Conservation (phyloP, 1,139 yeast species). For the Nakaseomyces glabratus region DNA sequence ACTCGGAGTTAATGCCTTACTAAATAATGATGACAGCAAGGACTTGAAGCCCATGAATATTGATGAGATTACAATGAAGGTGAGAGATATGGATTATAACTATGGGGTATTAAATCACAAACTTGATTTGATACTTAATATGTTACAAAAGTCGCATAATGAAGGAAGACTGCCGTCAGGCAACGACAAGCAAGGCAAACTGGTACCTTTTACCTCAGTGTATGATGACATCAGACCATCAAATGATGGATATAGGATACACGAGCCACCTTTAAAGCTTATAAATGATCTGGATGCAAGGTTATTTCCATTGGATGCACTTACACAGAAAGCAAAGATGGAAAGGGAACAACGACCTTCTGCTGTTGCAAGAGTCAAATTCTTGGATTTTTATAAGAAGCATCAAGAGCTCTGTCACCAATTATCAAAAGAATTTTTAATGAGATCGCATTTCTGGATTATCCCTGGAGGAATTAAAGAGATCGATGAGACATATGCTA, state of each 20-base stretch:
- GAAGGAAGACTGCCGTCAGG: background rate
- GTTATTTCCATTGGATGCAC: constrained; percentile 30
- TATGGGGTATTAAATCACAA: constrained; percentile 6
- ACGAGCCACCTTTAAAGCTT: constrained; percentile 35
- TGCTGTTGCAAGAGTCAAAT: constrained; percentile 31
- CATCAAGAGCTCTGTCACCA: constrained; percentile 35
- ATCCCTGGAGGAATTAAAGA: constrained; percentile 45
- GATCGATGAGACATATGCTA: constrained; percentile 36
- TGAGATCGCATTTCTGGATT: constrained; percentile 45
- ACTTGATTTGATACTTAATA: constrained; percentile 4
- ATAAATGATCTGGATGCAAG: constrained; percentile 37
- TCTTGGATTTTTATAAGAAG: constrained; percentile 36
- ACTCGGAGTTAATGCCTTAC: constrained; percentile 2
- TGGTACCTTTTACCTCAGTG: constrained; percentile 1
- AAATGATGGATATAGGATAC: constrained; percentile 20
- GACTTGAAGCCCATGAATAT: background rate
- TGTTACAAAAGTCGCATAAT: background rate
- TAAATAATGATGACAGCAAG: background rate
- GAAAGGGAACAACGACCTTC: constrained; percentile 32
- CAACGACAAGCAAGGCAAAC: background rate
- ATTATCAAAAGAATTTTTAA: constrained; percentile 37
- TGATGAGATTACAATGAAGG: background rate
- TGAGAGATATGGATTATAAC: constrained; percentile 1
- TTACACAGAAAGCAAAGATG: constrained; percentile 26
- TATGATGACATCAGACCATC: constrained; percentile 7